These are phyloP conservation scores for Colletotrichum lupini DNA, from an alignment of 2,329 filamentous ascomycete genomes.

Conservation along the genomic window DNA sequence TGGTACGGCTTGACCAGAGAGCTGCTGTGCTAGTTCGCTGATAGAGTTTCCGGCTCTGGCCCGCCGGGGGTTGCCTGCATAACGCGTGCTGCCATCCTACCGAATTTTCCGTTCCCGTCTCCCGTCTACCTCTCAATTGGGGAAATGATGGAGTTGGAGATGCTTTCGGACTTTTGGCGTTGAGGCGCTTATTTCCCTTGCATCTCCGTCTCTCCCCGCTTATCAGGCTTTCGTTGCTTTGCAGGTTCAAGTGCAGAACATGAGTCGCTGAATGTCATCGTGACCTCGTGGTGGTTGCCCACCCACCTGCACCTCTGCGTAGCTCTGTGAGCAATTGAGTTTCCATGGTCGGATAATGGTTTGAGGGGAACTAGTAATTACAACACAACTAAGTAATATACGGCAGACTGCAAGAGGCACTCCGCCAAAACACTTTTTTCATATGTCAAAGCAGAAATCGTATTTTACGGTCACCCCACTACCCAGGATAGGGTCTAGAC, in stretches of 20 bases:
- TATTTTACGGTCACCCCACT: no score
- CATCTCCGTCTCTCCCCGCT: conserved; percentile 17
- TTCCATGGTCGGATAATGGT: background rate
- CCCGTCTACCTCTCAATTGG: conserved; percentile 15
- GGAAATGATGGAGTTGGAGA: conserved; percentile 11
- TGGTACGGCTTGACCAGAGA: conserved; percentile 18
- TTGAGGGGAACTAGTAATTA: background rate
- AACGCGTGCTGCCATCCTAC: conserved; percentile 22
- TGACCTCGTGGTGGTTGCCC: conserved; percentile 13
- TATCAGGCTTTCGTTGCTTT: conserved; percentile 21
- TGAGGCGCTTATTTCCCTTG: background rate
- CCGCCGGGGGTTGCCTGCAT: conserved; percentile 25
- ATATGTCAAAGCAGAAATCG: no score
- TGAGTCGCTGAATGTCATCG: conserved; percentile 17
- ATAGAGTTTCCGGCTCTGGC: conserved; percentile 24
- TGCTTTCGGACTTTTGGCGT: conserved; percentile 19
- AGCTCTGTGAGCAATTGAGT: background rate
- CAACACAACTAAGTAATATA: background rate
- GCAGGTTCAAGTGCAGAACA: conserved; percentile 8
- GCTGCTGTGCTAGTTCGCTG: conserved; percentile 28
- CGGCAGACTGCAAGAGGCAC: no score
- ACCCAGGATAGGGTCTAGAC: no score
- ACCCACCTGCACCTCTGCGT: background rate
- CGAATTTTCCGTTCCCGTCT: conserved; percentile 27
- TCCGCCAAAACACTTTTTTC: no score